A percentile compares a stretch with the other conserved stretches of the same genome.
Conservation (phyloP, 1,284 basidiomycete genomes). For the Austroboletus niveus region DNA sequence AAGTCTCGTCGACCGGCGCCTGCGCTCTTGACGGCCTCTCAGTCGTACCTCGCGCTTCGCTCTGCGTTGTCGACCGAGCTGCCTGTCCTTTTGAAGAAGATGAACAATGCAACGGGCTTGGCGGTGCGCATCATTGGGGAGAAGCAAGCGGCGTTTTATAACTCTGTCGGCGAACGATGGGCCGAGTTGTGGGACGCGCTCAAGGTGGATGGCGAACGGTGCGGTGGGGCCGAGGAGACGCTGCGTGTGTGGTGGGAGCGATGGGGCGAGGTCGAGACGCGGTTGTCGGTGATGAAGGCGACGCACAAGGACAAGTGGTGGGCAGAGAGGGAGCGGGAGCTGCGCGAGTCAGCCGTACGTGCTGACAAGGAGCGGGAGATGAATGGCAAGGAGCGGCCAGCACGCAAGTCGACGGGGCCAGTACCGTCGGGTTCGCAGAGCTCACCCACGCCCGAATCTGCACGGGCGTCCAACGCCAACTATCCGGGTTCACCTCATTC, state of each 20-base stretch:
- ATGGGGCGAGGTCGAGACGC: constrained; percentile 60
- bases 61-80: constrained; percentile 68
- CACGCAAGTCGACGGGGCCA: constrained; percentile 9
- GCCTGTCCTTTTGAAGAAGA: constrained; percentile 55
- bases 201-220: constrained; percentile 69
- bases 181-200: constrained; percentile 76
- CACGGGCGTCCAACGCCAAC: too few species aligned
- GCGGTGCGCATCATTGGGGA: constrained; percentile 49
- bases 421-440: too few species aligned
- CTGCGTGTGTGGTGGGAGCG: constrained; percentile 62
- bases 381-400: constrained; percentile 13
- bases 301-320: constrained; percentile 33
- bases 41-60: constrained; percentile 70
- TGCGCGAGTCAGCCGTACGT: constrained; percentile 20
- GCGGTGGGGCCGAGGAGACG: constrained; percentile 64
- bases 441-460: too few species aligned
- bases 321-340: constrained; percentile 31
- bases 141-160: constrained; percentile 60
- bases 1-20: constrained; percentile 61
- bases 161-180: constrained; percentile 60
- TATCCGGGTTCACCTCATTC: constrained; percentile 4
- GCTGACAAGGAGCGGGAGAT: constrained; percentile 20
- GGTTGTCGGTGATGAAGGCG: constrained; percentile 46
- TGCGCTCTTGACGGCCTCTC: constrained; percentile 64
- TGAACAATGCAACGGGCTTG: constrained; percentile 55